These are phyloP conservation scores for Penicillium italicum DNA, from an alignment of 2,329 filamentous ascomycete genomes.

Conservation along the genomic window DNA sequence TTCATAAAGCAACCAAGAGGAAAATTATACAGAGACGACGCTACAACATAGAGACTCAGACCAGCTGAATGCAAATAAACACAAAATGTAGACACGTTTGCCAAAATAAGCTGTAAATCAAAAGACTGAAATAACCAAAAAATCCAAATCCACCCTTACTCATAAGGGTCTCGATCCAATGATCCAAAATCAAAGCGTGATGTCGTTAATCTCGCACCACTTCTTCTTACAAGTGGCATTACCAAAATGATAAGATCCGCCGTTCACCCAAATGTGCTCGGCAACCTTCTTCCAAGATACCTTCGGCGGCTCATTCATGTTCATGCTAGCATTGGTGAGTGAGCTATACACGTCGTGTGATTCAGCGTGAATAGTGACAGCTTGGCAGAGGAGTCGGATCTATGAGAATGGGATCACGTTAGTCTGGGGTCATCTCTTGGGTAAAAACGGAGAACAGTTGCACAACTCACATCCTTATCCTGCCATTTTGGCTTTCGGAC, in stretches of 20 bases:
- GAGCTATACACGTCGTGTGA: background rate
- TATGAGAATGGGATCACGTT: constrained; percentile 13
- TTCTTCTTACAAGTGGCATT: constrained; percentile 62
- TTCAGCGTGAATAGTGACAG: constrained; percentile 30
- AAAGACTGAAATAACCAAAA: background rate
- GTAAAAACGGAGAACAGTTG: background rate
- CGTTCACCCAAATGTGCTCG: constrained; percentile 50
- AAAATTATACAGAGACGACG: background rate
- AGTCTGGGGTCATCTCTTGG: background rate
- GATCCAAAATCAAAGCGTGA: constrained; percentile 14
- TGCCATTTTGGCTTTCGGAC: constrained; percentile 47
- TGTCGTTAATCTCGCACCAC: constrained; percentile 49
- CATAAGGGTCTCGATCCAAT: background rate
- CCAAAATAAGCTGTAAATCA: background rate
- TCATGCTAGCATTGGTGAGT: background rate
- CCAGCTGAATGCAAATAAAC: background rate
- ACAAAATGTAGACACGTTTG: background rate
- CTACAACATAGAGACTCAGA: background rate
- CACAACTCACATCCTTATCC: constrained; percentile 41
- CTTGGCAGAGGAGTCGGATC: constrained; percentile 42
- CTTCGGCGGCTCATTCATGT: constrained; percentile 35
- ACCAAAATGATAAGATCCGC: constrained; percentile 58
- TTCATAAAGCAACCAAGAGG: background rate
- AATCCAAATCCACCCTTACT: background rate
- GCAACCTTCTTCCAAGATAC: constrained; percentile 59